Conservation (phyloP, 176 grass and related monocot genomes). For the Oryza coarctata region DNA sequence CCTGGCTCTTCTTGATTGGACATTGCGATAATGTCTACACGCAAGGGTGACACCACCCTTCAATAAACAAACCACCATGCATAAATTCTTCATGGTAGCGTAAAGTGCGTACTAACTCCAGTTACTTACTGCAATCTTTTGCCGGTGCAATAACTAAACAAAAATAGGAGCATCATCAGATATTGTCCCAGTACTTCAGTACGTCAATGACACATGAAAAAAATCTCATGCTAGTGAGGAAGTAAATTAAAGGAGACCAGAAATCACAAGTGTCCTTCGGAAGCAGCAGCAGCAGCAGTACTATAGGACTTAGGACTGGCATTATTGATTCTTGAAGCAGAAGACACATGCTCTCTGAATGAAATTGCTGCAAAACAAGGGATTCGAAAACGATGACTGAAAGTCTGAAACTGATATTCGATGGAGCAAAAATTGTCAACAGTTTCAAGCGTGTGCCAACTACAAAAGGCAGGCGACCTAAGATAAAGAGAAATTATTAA, state of each 20-base stretch:
- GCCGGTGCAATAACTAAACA: no score
- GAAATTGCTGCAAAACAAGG: neutral
- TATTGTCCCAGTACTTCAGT: neutral
- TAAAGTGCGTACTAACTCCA: neutral
- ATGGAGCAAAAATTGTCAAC: neutral
- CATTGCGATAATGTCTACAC: conserved; percentile 30
- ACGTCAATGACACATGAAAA: neutral
- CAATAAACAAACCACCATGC: neutral
- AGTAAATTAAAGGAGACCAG: neutral
- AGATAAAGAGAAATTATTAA: neutral
- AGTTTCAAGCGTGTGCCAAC: neutral
- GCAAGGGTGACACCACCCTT: conserved; percentile 14
- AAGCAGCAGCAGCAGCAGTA: no score
- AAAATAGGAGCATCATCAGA: neutral
- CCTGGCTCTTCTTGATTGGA: conserved; percentile 23
- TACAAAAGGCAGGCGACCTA: neutral
- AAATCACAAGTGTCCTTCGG: neutral
- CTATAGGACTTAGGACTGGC: neutral
- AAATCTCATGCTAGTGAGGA: neutral
- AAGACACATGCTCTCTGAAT: neutral
- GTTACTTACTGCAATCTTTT: neutral
- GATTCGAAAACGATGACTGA: neutral
- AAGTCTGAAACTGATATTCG: neutral
- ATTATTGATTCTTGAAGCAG: neutral
- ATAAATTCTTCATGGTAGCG: neutral